Base-by-base conservation (phyloP, 202 grass and related monocot genomes). In the Zizania palustris region DNA sequence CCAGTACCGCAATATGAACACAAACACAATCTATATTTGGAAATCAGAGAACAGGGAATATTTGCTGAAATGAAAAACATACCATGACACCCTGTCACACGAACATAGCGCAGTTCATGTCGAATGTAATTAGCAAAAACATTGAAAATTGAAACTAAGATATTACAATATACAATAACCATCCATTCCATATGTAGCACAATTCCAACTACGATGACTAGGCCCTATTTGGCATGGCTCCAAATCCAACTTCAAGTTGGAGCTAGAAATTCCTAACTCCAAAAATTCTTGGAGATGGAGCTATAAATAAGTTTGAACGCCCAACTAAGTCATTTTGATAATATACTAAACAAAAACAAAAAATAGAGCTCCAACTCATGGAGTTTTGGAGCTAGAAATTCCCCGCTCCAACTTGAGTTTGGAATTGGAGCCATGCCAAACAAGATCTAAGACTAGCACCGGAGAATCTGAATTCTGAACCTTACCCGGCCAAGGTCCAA, bases 51-150 rank as follows among this genome's bases (percentile, higher is more conserved):
- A 16, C 7, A 11, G 15, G 9, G 16, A 53, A 56, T 5, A 40
- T 20, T 53, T 11, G 35, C 53, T 72, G 9, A 72, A 72, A 55
- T 11, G n/a, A 59, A 62, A 6, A 60, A 54, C 28, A 28, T 28
- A 28, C 2, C 28, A 28, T 28, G 28, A 28, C 28, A 28, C 28
- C 28, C 28, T 28, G 28, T 28, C 28, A 2, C 28, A 28, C 28
- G 5, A 50, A 40, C n/a, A 28, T 50, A 9, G 22, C 33, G 53
- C 1, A 75, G 9, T 64, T 41, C 9, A 65, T 60, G 18, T 69
- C 11, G 48, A 66, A 50, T 51, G 60, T 54, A 51, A 18, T 77
- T 56, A 84, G 20, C 18, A 49, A 63, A 45, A 61, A 36, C 69
- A 15, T 35, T 6, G 49, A 9, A 2, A n/a, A 69, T 36, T n/a